These are phyloP conservation scores for Nicotiana benthamiana DNA, from an alignment of 257 asterid genomes.

Conservation along the genomic window DNA sequence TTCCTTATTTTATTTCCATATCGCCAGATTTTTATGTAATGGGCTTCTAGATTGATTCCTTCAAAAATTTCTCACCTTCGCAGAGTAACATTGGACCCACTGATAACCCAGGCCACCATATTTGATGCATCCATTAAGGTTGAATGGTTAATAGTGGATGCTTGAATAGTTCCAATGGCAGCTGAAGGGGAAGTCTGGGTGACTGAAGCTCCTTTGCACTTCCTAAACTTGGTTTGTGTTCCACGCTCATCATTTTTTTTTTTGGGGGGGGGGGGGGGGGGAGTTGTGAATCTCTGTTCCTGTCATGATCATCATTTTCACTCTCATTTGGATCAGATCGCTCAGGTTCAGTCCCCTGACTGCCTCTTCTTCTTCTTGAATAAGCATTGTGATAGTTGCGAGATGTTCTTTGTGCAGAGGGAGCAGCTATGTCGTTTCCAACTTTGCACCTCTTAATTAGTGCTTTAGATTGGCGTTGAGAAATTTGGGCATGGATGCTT, in stretches of 20 bases:
- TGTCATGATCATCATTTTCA: slow-evolving; percentile 21
- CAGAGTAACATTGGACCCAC: slow-evolving; percentile 4
- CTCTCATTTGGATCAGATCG: slow-evolving; percentile 18
- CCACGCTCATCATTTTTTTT: slow-evolving; percentile 9
- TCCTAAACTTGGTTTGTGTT: slow-evolving; percentile 21
- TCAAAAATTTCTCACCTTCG: slow-evolving; percentile 15
- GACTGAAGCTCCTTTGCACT: slow-evolving; percentile 5
- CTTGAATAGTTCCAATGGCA: not conserved
- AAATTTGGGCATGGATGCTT: slow-evolving; percentile 31
- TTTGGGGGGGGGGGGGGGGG: not conserved
- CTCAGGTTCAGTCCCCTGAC: slow-evolving; percentile 11
- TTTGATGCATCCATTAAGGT: not conserved
- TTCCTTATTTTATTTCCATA: not conserved
- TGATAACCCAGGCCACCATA: not conserved
- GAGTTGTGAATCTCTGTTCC: slow-evolving; percentile 13
- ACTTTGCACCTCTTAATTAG: slow-evolving; percentile 22
- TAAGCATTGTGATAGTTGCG: slow-evolving; percentile 11
- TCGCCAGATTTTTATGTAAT: slow-evolving; percentile 12
- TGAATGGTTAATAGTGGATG: not conserved
- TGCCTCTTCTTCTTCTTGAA: slow-evolving; percentile 24
- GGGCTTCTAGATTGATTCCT: not conserved
- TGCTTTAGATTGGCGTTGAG: slow-evolving; percentile 33
- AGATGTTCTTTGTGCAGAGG: slow-evolving; percentile 9
- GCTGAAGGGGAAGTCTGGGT: slow-evolving; percentile 7
- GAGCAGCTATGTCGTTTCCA: slow-evolving; percentile 15